Evolutionary conservation across 345 rosid species (phyloP).

Genomic region (Salix arbutifolia): DNA sequence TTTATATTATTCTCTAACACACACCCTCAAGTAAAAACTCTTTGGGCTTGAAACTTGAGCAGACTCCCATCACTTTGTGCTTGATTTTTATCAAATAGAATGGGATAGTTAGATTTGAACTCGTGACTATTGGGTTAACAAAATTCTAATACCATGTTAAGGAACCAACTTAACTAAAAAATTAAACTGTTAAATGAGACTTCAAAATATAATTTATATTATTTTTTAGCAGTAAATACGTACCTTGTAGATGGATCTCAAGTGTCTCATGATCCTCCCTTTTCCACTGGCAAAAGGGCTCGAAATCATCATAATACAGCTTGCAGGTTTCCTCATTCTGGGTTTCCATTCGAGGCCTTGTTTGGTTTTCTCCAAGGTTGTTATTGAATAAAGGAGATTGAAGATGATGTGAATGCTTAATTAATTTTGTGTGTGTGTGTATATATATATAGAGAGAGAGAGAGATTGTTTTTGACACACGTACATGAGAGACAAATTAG

Average conservation of each 20-base stretch:
- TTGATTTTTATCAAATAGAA: no score
- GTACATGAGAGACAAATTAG: background rate
- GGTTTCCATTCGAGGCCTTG: background rate
- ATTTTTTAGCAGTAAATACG: no score
- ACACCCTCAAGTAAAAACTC: fast-evolving
- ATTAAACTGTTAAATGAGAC: no score
- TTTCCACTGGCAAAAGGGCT: conserved; percentile 47
- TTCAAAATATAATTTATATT: no score
- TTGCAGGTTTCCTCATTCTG: background rate
- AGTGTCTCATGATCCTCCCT: conserved; percentile 28
- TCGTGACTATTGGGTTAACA: no score
- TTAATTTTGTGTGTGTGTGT: no score
- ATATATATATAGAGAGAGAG: background rate
- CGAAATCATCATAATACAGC: conserved; percentile 34
- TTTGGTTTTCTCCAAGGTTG: background rate
- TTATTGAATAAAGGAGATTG: background rate
- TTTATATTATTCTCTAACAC: no score
- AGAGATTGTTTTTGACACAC: background rate
- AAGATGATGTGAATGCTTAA: background rate
- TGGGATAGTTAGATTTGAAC: no score
- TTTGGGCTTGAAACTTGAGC: no score
- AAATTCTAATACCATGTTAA: no score
- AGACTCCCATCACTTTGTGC: no score
- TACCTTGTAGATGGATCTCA: conserved; percentile 48
- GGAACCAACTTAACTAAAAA: no score